These are phyloP conservation scores for Podila epicladia DNA, from an alignment of 192 early-diverging fungal species.

Conservation along the genomic window DNA sequence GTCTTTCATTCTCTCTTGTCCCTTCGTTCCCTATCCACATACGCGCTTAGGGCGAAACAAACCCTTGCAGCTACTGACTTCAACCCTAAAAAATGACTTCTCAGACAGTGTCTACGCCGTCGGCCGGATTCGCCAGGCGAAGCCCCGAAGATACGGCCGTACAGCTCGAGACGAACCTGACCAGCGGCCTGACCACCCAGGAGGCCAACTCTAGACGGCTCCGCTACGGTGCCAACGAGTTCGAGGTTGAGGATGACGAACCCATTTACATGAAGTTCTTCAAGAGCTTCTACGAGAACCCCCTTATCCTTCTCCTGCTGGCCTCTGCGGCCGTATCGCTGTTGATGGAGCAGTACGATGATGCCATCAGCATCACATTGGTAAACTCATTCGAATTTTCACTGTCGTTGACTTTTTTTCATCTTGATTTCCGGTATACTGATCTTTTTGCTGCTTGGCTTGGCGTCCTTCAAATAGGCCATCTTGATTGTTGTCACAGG, in stretches of 20 bases:
- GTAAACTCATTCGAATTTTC: conserved; percentile 48
- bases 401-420: not conserved
- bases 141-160: conserved; percentile 54
- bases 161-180: conserved; percentile 54
- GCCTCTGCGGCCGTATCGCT: conserved; percentile 78
- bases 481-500: conserved; percentile 57
- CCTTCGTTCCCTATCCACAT: not conserved
- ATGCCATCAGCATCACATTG: conserved; percentile 87
- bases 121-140: conserved; percentile 61
- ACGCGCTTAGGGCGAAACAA: not conserved
- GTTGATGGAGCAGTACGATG: conserved; percentile 79
- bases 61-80: not conserved
- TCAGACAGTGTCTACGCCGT: conserved; percentile 52
- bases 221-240: conserved; percentile 72
- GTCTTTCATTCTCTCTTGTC: not conserved
- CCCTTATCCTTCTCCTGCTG: conserved; percentile 81
- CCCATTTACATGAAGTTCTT: conserved; percentile 74
- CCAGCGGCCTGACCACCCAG: conserved; percentile 51
- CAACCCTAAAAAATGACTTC: conserved; percentile 30
- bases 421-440: not conserved
- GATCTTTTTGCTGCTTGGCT: not conserved
- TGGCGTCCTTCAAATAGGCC: conserved; percentile 23
- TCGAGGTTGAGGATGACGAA: conserved; percentile 74
- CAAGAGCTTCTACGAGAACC: conserved; percentile 87
- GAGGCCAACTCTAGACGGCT: conserved; percentile 55